Evolutionary conservation across 192 early-diverging fungal species (phyloP).

Genomic region (Backusella macrospora): DNA sequence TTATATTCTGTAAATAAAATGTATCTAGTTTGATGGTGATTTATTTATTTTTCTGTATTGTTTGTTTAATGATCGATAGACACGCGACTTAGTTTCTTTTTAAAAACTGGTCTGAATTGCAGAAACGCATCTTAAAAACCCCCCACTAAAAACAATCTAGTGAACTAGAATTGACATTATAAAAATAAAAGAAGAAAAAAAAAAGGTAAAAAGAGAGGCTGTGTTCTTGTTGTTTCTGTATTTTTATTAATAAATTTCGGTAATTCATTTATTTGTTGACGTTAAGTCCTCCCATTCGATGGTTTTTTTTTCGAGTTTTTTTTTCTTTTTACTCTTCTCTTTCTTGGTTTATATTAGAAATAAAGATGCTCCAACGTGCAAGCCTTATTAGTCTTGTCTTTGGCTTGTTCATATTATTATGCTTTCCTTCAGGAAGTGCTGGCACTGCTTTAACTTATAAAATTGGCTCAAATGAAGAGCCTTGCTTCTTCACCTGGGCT

Average conservation of each 20-base stretch:
- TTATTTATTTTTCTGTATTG: too few species aligned
- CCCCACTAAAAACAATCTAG: too few species aligned
- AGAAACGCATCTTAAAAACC: too few species aligned
- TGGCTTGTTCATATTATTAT: neutral
- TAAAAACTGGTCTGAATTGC: too few species aligned
- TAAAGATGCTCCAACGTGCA: neutral
- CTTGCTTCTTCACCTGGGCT: constrained; percentile 87
- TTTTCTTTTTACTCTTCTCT: neutral
- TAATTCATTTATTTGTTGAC: neutral
- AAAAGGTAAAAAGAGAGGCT: too few species aligned
- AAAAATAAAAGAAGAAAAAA: too few species aligned
- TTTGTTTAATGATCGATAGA: too few species aligned
- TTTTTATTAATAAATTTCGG: neutral
- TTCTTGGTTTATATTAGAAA: neutral
- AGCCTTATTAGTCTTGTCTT: constrained; percentile 6
- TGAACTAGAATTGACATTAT: too few species aligned
- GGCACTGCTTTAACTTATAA: constrained; percentile 73
- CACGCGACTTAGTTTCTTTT: too few species aligned
- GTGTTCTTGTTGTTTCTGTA: too few species aligned
- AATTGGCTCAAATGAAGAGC: constrained; percentile 86
- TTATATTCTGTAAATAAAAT: too few species aligned
- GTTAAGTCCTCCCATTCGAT: neutral
- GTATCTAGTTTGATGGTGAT: too few species aligned
- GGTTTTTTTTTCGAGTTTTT: neutral
- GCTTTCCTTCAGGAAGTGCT: neutral